Conservation (phyloP, 495 filamentous ascomycete species). For the Neurospora hispaniola region DNA sequence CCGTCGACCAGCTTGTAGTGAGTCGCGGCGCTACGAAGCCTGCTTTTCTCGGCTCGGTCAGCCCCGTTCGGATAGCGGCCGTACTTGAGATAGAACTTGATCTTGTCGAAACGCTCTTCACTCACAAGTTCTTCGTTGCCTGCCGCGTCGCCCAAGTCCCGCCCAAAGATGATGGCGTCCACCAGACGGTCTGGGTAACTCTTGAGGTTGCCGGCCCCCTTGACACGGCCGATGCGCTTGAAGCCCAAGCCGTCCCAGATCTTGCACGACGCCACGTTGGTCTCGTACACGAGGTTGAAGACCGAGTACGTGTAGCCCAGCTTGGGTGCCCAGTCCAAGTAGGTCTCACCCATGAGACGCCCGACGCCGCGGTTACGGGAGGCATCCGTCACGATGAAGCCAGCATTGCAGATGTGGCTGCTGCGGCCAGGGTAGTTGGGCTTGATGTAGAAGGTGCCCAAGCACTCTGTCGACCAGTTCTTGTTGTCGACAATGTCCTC, state of each 20-base stretch:
- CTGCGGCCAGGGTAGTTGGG: constrained; percentile 95
- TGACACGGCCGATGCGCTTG: constrained; percentile 88
- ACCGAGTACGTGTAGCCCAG: constrained; percentile 94
- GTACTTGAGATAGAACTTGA: constrained; percentile 91
- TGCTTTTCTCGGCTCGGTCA: constrained; percentile 91
- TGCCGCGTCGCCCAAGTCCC: constrained; percentile 51
- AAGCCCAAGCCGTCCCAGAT: constrained; percentile 99
- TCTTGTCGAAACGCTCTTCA: constrained; percentile 98
- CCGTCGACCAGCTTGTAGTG: constrained; percentile 81
- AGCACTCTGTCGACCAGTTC: constrained; percentile 76
- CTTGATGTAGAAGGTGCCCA: constrained; percentile 94
- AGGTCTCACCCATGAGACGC: constrained; percentile 84
- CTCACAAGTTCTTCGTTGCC: constrained; percentile 77
- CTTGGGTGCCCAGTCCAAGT: constrained; percentile 89
- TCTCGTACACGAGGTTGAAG: constrained; percentile 98
- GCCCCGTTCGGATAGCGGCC: constrained; percentile 87
- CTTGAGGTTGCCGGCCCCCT: constrained; percentile 74
- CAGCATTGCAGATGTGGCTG: constrained; percentile 93
- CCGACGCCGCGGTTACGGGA: constrained; percentile 86
- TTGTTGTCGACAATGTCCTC: constrained; percentile 53
- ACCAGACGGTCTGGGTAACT: constrained; percentile 71
- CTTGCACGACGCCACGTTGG: constrained; percentile 85
- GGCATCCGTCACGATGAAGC: constrained; percentile 85
- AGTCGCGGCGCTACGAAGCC: constrained; percentile 82
- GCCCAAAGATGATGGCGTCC: constrained; percentile 94